Conservation (phyloP, 108 stramenopile species). For the Skeletonema tropicum region DNA sequence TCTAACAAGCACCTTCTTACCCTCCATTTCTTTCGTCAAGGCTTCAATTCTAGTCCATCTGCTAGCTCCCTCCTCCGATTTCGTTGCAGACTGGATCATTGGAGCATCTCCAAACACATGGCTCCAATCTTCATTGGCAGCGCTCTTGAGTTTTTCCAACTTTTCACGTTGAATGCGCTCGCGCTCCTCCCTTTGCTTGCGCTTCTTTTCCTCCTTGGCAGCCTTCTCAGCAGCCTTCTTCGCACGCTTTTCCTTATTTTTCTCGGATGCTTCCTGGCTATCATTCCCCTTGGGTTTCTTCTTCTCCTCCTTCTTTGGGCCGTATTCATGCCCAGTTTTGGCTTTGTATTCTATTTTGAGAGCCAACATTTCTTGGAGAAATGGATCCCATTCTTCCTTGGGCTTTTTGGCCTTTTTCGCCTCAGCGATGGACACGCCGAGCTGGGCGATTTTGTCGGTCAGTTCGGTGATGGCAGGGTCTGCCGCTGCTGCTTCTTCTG, state of each 20-base stretch:
- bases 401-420: conserved; percentile 77
- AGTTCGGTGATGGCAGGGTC: conserved; percentile 47
- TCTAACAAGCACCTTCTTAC: conserved; percentile 83
- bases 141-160: conserved; percentile 72
- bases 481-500: conserved; percentile 7
- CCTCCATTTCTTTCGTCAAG: conserved; percentile 76
- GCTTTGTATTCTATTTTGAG: conserved; percentile 79
- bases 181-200: conserved; percentile 77
- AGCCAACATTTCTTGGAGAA: conserved; percentile 75
- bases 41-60: conserved; percentile 84
- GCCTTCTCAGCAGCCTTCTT: conserved; percentile 83
- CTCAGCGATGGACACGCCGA: conserved; percentile 72
- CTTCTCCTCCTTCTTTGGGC: conserved; percentile 47
- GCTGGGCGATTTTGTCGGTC: conserved; percentile 59
- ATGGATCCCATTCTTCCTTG: conserved; percentile 81
- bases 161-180: conserved; percentile 83
- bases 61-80: conserved; percentile 50
- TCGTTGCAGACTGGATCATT: conserved; percentile 72
- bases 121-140: conserved; percentile 71
- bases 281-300: conserved; percentile 33
- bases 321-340: conserved; percentile 69
- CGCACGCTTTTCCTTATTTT: conserved; percentile 84
- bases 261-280: conserved; percentile 69
- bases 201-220: conserved; percentile 90
- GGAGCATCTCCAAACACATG: conserved; percentile 88